Conservation (phyloP, 768 basidiomycete species). For the Coprinopsis sp. region DNA sequence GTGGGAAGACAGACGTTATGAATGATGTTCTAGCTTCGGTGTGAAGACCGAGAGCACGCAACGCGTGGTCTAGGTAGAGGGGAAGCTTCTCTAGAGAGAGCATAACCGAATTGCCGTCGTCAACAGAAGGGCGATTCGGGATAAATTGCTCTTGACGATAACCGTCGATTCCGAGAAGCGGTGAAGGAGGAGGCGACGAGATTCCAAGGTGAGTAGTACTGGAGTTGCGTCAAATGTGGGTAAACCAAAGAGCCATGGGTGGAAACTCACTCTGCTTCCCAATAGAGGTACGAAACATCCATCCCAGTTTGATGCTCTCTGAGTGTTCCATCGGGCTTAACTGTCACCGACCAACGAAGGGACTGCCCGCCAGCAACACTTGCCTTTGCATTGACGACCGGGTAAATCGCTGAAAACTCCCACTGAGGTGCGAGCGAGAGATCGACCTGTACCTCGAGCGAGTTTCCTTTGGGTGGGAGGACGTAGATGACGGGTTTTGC, state of each 20-base stretch:
- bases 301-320: constrained; percentile 22
- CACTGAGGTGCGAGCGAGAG: constrained; percentile 29
- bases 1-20: constrained; percentile 35
- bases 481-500: constrained; percentile 35
- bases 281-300: constrained; percentile 32
- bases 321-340: constrained; percentile 24
- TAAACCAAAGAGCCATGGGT: too few relatives aligned
- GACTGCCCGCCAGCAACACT: constrained; percentile 13
- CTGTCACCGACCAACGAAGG: constrained; percentile 31
- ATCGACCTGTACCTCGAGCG: too few relatives aligned
- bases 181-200: not conserved
- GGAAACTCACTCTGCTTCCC: constrained; percentile 31
- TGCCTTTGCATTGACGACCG: constrained; percentile 23
- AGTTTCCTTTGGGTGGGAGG: constrained; percentile 24
- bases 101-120: constrained; percentile 24
- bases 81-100: constrained; percentile 26
- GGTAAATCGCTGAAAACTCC: constrained; percentile 32
- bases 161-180: too few relatives aligned
- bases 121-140: constrained; percentile 4
- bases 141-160: too few relatives aligned
- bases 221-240: too few relatives aligned
- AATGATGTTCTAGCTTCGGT: constrained; percentile 41
- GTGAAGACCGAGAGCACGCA: constrained; percentile 31
- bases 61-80: constrained; percentile 39
- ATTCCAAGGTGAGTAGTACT: not conserved